Percentiles rank a stretch among this genome's conserved stretches.
These are phyloP conservation scores for Nemania bipapillata DNA, from an alignment of 2,329 filamentous ascomycete genomes.

Conservation along the genomic window DNA sequence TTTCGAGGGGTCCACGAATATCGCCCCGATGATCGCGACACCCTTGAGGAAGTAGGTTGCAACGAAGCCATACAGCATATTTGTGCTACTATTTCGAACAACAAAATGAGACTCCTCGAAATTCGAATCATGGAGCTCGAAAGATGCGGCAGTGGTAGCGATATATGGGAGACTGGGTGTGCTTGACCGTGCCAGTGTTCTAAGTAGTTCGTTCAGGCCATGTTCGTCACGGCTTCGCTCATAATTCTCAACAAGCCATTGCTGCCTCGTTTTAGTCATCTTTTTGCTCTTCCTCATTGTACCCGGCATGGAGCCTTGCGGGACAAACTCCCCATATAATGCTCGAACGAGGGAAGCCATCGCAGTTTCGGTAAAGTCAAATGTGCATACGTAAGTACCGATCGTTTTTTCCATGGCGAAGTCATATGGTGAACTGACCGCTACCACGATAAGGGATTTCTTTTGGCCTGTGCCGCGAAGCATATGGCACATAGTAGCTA, in stretches of 20 bases:
- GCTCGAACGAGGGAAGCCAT: conserved; percentile 85
- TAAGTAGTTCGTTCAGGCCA: conserved; percentile 79
- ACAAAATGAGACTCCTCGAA: conserved; percentile 89
- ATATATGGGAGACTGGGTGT: conserved; percentile 76
- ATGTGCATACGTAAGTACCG: conserved; percentile 92
- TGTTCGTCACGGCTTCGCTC: conserved; percentile 79
- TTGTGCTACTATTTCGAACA: conserved; percentile 91
- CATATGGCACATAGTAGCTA: conserved; percentile 94
- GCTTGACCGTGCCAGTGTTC: conserved; percentile 73
- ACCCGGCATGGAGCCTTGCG: conserved; percentile 71
- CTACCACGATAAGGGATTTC: conserved; percentile 89
- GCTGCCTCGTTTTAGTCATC: conserved; percentile 85
- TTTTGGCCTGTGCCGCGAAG: conserved; percentile 79
- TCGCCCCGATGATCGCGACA: conserved; percentile 80
- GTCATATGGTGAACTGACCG: conserved; percentile 95
- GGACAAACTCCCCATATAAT: conserved; percentile 78
- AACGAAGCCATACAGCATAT: conserved; percentile 90
- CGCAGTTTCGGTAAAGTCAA: conserved; percentile 94
- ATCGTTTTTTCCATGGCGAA: conserved; percentile 93
- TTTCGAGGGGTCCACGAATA: conserved; percentile 89
- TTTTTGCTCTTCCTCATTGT: conserved; percentile 89
- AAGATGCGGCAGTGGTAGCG: conserved; percentile 76
- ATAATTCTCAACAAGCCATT: conserved; percentile 93
- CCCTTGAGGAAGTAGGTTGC: conserved; percentile 82
- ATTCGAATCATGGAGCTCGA: conserved; percentile 75